Conservation (phyloP, 257 asterid genomes). For the Przewalskia tangutica region DNA sequence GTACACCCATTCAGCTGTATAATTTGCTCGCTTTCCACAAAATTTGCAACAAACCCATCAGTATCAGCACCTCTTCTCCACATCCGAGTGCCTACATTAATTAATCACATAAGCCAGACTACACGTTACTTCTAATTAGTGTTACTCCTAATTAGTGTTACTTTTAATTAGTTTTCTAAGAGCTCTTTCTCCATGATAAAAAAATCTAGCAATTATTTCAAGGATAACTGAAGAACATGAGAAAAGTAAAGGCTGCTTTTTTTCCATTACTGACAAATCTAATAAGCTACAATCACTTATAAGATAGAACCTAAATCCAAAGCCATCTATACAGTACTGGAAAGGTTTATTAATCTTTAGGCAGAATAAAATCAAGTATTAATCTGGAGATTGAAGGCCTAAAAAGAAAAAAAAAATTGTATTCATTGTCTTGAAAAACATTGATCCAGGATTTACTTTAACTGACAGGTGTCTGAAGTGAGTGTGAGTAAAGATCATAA, state of each 20-base stretch:
- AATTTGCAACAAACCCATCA: conserved; percentile 95
- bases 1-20: conserved; percentile 57
- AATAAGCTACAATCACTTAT: not conserved
- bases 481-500: not conserved
- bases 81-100: conserved; percentile 65
- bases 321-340: not conserved
- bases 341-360: not conserved
- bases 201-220: not conserved
- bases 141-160: too few species aligned
- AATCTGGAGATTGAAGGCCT: not conserved
- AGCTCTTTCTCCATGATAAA: not conserved
- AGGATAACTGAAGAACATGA: not conserved
- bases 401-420: not conserved
- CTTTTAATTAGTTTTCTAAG: not conserved
- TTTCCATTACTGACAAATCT: not conserved
- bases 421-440: not conserved
- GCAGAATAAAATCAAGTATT: not conserved
- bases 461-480: not conserved
- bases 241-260: not conserved
- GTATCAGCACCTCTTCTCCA: conserved; percentile 99
- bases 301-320: not conserved
- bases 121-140: not conserved
- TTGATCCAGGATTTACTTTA: not conserved
- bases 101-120: not conserved
- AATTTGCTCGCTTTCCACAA: conserved; percentile 92